phyloP scores from a whole-genome alignment of 2,329 filamentous ascomycete species.

The Phaeosphaeriaceae sp. region DNA sequence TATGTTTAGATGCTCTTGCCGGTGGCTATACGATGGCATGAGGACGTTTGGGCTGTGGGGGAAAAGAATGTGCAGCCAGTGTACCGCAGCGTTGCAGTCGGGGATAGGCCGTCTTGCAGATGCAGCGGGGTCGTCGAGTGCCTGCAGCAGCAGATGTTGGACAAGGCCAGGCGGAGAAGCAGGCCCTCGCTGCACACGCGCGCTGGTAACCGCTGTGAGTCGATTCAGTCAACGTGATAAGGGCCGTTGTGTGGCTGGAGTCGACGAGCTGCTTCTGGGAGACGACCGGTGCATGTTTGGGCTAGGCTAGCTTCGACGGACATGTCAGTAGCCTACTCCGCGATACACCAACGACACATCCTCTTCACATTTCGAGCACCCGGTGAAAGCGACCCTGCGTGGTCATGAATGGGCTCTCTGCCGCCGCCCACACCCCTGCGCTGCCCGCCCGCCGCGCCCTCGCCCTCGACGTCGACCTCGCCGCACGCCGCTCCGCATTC shows the following conservation, averaged over 20 bases:
- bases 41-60: not conserved
- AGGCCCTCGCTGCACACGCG: not conserved
- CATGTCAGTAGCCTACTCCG: not conserved
- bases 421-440: conserved; percentile 6
- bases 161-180: too few species aligned
- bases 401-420: conserved; percentile 16
- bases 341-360: not conserved
- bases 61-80: not conserved
- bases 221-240: not conserved
- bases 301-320: not conserved
- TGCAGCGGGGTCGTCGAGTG: too few species aligned
- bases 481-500: conserved; percentile 10
- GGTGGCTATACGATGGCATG: conserved; percentile 1
- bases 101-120: not conserved
- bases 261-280: not conserved
- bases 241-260: not conserved
- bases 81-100: not conserved
- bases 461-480: conserved; percentile 3
- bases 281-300: not conserved
- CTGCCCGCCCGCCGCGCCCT: conserved; percentile 7
- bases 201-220: not conserved
- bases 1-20: conserved; percentile 1
- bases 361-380: not conserved
- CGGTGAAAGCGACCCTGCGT: not conserved
- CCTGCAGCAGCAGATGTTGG: too few species aligned